Evolutionary conservation across 2,329 filamentous ascomycete species (phyloP).

Genomic region (Dothidotthia symphoricarpi): DNA sequence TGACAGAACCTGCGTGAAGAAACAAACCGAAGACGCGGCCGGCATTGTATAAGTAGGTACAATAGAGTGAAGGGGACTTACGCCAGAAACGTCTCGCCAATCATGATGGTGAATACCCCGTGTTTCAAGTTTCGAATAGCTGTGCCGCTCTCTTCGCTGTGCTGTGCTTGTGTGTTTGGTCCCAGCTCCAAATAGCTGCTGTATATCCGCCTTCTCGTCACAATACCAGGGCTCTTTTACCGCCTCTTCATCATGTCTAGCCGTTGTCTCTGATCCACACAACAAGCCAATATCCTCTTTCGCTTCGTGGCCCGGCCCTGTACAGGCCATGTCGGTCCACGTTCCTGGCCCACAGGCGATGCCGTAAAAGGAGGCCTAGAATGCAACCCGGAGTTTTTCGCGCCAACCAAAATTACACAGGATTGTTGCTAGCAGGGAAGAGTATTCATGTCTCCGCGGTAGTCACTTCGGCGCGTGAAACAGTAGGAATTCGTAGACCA

Average conservation of each 20-base stretch:
- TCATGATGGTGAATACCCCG: constrained; percentile 28
- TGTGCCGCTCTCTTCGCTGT: constrained; percentile 30
- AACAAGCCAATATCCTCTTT: constrained; percentile 27
- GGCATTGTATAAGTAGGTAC: constrained; percentile 35
- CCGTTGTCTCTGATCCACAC: constrained; percentile 16
- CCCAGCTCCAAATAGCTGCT: constrained; percentile 27
- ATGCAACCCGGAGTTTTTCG: constrained; percentile 30
- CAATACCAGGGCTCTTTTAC: constrained; percentile 21
- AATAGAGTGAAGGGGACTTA: constrained; percentile 26
- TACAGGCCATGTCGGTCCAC: constrained; percentile 26
- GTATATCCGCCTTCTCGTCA: constrained; percentile 27
- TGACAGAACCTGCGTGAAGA: constrained; percentile 36
- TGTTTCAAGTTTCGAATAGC: constrained; percentile 40
- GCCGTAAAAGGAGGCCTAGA: constrained; percentile 21
- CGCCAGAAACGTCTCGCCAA: constrained; percentile 31
- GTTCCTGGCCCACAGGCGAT: constrained; percentile 20
- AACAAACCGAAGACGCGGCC: constrained; percentile 16
- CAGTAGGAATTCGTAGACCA: constrained; percentile 29
- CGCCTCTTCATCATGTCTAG: constrained; percentile 20
- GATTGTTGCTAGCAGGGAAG: constrained; percentile 24
- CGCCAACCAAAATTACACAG: constrained; percentile 25
- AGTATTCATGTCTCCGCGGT: constrained; percentile 21
- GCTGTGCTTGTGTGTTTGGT: constrained; percentile 19
- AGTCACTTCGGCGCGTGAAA: constrained; percentile 32
- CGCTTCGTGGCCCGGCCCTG: constrained; percentile 24